Percentiles rank a stretch among this genome's conserved stretches.
Conservation (phyloP, 768 basidiomycete species). For the Chalciporus chontae region DNA sequence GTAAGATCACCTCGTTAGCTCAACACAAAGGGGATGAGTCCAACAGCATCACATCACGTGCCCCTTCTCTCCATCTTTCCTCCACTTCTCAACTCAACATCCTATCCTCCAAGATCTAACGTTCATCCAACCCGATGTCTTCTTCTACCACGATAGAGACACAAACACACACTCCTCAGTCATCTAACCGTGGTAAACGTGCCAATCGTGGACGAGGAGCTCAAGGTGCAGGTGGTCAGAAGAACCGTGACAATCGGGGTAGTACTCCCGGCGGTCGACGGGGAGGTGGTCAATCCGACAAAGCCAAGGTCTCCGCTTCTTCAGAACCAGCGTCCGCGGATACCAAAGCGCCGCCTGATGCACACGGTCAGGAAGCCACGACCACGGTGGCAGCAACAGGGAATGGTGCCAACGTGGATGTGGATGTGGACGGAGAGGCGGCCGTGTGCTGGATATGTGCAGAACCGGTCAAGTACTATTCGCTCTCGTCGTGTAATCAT, state of each 20-base stretch:
- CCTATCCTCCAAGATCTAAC: neutral
- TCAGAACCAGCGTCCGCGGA: no score
- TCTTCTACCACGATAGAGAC: slow-evolving; percentile 16
- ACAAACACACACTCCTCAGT: neutral
- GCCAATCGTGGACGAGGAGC: slow-evolving; percentile 21
- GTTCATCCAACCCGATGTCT: slow-evolving; percentile 14
- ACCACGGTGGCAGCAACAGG: no score
- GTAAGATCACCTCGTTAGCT: no score
- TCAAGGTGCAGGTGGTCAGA: neutral
- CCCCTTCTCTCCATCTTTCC: neutral
- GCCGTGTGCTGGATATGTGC: slow-evolving; percentile 89
- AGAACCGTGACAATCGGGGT: neutral
- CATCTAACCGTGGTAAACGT: slow-evolving; percentile 11
- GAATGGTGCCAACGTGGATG: no score
- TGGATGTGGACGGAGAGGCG: neutral
- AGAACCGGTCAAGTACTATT: slow-evolving; percentile 87
- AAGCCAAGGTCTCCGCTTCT: no score
- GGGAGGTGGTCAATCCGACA: neutral
- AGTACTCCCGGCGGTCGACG: slow-evolving; percentile 1
- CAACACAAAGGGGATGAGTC: no score
- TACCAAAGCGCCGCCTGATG: no score
- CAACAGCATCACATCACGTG: neutral
- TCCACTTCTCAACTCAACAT: neutral
- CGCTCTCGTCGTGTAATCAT: slow-evolving; percentile 88
- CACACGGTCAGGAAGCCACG: no score